Evolutionary conservation across 1,139 yeast species (phyloP).

Genomic region (Saccharomyces hybrid): DNA sequence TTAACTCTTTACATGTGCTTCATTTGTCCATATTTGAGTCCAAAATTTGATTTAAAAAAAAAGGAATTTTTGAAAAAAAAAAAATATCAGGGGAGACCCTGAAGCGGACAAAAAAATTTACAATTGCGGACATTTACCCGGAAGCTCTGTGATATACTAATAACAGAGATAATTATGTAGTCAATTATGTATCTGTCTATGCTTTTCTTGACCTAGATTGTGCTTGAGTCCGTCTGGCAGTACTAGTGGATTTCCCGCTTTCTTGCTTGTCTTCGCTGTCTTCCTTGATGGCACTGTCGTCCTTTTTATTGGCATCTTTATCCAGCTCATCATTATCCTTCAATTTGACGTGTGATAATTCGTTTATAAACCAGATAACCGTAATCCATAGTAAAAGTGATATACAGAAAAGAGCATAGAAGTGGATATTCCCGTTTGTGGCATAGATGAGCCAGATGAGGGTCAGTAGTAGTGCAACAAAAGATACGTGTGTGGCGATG

Average conservation of each 20-base stretch:
- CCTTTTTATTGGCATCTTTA: slow-evolving; percentile 12
- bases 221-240: slow-evolving; percentile 6
- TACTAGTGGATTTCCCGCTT: slow-evolving; percentile 5
- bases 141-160: not conserved
- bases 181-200: slow-evolving; percentile 2
- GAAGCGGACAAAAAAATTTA: not conserved
- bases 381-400: slow-evolving; percentile 68
- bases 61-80: not conserved
- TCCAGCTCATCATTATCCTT: slow-evolving; percentile 37
- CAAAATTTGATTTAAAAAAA: not conserved
- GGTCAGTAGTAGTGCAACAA: slow-evolving; percentile 46
- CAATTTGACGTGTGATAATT: slow-evolving; percentile 49
- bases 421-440: slow-evolving; percentile 63
- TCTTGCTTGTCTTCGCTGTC: slow-evolving; percentile 7
- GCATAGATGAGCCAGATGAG: slow-evolving; percentile 52
- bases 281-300: not conserved
- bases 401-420: slow-evolving; percentile 62
- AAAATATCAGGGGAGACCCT: not conserved
- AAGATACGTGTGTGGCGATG: slow-evolving; percentile 70
- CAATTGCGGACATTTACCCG: not conserved
- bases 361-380: slow-evolving; percentile 81
- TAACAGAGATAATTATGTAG: not conserved
- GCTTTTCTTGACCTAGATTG: slow-evolving; percentile 15
- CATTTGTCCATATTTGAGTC: not conserved
- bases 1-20: not conserved